Evolutionary conservation across 768 basidiomycete genomes (phyloP).

Genomic region (Clathrus columnatus): DNA sequence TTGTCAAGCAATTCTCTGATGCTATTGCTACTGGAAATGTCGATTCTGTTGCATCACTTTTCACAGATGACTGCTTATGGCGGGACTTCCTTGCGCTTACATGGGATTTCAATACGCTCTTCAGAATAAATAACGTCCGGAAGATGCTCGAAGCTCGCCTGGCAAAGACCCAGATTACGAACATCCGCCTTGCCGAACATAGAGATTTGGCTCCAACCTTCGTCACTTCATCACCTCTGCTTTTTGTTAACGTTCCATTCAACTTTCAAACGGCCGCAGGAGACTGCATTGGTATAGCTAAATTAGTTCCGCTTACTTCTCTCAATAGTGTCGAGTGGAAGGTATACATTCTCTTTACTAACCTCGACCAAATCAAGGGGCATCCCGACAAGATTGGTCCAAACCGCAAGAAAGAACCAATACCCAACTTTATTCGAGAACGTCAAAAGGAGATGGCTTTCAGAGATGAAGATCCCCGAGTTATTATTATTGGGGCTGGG

Average conservation of each 20-base stretch:
- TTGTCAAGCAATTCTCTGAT: conserved; percentile 25
- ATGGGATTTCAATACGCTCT: conserved; percentile 55
- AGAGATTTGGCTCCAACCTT: conserved; percentile 11
- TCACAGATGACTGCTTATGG: conserved; percentile 40
- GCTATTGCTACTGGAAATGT: conserved; percentile 9
- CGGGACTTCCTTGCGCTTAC: conserved; percentile 52
- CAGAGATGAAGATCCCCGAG: conserved; percentile 19
- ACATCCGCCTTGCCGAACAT: conserved; percentile 11
- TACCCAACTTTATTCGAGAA: conserved; percentile 34
- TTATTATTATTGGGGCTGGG: conserved; percentile 33
- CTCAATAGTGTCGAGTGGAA: conserved; percentile 33
- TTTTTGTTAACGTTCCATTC: conserved; percentile 49
- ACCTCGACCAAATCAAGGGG: conserved; percentile 44
- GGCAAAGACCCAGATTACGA: conserved; percentile 3
- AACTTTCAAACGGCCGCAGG: conserved; percentile 38
- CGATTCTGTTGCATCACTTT: conserved; percentile 23
- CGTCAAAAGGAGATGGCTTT: conserved; percentile 27
- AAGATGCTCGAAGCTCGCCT: conserved; percentile 43
- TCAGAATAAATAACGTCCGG: conserved; percentile 31
- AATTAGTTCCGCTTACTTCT: conserved; percentile 42
- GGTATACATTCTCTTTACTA: conserved; percentile 41
- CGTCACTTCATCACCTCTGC: conserved; percentile 23
- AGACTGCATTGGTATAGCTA: conserved; percentile 36
- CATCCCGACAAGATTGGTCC: conserved; percentile 42
- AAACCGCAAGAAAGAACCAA: conserved; percentile 26